Evolutionary conservation across 2,329 filamentous ascomycete genomes (phyloP).

Genomic region (Talaromyces albobiverticillius): DNA sequence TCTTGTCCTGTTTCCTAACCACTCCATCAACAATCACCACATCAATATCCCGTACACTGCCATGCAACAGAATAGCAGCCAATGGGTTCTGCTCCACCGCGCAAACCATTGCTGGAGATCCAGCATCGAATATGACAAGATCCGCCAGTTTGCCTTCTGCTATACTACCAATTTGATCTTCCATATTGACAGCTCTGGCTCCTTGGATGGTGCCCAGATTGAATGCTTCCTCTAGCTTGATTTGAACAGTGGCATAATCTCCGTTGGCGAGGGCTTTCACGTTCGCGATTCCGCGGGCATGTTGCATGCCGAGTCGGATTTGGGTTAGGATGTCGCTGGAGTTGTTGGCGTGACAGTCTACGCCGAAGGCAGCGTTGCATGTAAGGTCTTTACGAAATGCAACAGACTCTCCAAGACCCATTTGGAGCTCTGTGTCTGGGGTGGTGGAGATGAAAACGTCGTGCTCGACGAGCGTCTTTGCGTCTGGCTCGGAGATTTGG

Average conservation of each 20-base stretch:
- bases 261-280: neutral
- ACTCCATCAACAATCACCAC: conserved; percentile 28
- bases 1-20: neutral
- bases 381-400: neutral
- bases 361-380: neutral
- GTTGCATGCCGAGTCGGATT: neutral
- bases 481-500: neutral
- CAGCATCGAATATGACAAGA: conserved; percentile 27
- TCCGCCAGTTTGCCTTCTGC: conserved; percentile 29
- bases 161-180: conserved; percentile 25
- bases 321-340: neutral
- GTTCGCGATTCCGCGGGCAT: neutral
- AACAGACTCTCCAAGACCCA: neutral
- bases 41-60: conserved; percentile 24
- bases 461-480: neutral
- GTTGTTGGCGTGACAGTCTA: conserved; percentile 7
- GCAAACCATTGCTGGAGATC: conserved; percentile 25
- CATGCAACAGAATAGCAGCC: conserved; percentile 29
- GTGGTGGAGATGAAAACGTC: conserved; percentile 1
- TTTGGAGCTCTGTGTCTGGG: conserved; percentile 8
- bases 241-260: neutral
- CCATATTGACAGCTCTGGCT: conserved; percentile 26
- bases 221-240: conserved; percentile 3
- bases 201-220: conserved; percentile 30
- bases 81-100: conserved; percentile 26